Evolutionary conservation across 2,329 filamentous ascomycete genomes (phyloP), one percentile per base, ranked within the genome.

Genomic region (Chaetomium strumarium): DNA sequence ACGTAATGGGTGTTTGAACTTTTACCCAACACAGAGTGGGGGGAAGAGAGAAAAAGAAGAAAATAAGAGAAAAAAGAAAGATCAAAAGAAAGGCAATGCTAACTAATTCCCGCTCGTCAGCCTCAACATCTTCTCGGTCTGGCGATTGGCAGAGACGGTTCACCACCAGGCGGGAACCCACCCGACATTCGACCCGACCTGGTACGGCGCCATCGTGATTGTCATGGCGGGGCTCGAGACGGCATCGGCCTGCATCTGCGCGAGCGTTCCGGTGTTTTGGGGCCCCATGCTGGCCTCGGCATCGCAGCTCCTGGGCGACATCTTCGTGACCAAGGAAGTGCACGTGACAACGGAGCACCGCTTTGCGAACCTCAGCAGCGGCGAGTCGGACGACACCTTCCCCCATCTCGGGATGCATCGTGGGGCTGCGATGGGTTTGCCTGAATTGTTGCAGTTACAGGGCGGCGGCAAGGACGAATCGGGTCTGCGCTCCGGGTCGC

Each of bases 121-220:
- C 2, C 55, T 59, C 43, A 56, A 67, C 47, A 56, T 60, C 29
- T 58, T 68, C 49, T 66, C 66, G 3, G 59, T 62, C n/a, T 66
- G 64, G 62, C 65, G 67, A 9, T 58, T 68, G 12, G 49, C 60
- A 6, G 64, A 63, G 17, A 63, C 68, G 19, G 46, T 68, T 17
- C 55, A 64, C 19, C 63, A 68, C 52, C 55, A 59, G 45, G 63
- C 63, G 11, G 63, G 61, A 3, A 67, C 65, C 0, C 61, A 57
- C 45, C 67, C 66, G 6, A 67, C 63, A 0, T 60, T 66, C 47
- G 67, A 69, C 46, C 65, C 65, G 42, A 65, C 64, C 24, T 69
- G 66, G 65, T 68, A 68, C 50, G 64, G 59, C 3, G 55, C 61
- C 11, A 47, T 58, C 44, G 54, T 48, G 34, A 53, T 62, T 40